phyloP scores from a whole-genome alignment of 169 alveolate species.

The Cryptosporidium andersoni region DNA sequence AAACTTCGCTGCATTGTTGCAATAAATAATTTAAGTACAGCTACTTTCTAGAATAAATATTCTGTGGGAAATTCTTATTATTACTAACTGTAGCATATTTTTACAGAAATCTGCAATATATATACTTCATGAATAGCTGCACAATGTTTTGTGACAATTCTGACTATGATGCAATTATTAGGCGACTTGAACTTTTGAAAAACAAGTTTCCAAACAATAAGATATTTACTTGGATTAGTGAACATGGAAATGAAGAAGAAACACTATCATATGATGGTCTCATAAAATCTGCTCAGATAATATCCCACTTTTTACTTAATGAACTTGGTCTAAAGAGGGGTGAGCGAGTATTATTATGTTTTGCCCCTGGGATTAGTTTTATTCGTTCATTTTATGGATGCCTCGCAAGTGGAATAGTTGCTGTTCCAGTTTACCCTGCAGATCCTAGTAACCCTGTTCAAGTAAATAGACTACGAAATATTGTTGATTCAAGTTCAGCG shows the following conservation, averaged over 20 bases:
- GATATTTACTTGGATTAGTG: conserved; percentile 62
- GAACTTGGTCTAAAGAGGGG: conserved; percentile 36
- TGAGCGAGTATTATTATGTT: conserved; percentile 71
- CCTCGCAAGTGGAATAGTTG: conserved; percentile 67
- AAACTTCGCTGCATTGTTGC: too few relatives aligned
- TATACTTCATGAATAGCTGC: neutral
- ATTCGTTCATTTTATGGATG: conserved; percentile 72
- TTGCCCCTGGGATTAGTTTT: conserved; percentile 76
- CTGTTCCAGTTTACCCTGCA: conserved; percentile 76
- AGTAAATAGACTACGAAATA: conserved; percentile 51
- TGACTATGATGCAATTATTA: conserved; percentile 28
- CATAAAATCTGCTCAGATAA: conserved; percentile 34
- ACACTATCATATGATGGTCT: conserved; percentile 20
- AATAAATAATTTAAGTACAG: too few relatives aligned
- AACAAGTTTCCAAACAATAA: conserved; percentile 25
- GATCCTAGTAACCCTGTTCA: conserved; percentile 62
- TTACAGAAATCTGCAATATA: neutral
- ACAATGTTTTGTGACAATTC: neutral
- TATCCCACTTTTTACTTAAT: conserved; percentile 33
- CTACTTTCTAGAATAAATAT: too few relatives aligned
- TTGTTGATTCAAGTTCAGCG: conserved; percentile 60
- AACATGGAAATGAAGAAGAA: conserved; percentile 62
- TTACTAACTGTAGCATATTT: too few relatives aligned
- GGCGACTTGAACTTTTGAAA: conserved; percentile 40
- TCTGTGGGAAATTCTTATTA: too few relatives aligned